Base-by-base conservation (phyloP, 345 rosid genomes). In the Mallotus nudiflorus region DNA sequence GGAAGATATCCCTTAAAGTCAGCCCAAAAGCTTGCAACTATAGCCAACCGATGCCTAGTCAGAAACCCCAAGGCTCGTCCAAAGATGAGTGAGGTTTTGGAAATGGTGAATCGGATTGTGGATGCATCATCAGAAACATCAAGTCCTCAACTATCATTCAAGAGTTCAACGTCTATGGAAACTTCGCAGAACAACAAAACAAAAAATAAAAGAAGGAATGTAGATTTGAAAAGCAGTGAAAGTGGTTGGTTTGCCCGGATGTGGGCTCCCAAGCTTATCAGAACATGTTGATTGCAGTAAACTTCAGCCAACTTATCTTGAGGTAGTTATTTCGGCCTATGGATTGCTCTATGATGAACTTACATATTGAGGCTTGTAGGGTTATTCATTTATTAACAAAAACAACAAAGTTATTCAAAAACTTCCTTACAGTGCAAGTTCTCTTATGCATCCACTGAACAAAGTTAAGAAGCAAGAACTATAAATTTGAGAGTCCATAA, bases 81-180 rank as follows among this genome's bases (percentile, higher is more conserved):
- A 19, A 85, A 83, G 86, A 93, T 93, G 98, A 91, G 96, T 48
- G 91, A 91, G 79, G 98, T 91, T 69, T 75, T 93, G 77, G 87
- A 82, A 72, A 82, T 84, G 94, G 81, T 91, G 72, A 85, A 62
- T 44, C 66, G 60, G 73, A 83, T 91, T 51, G 83, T 73, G 29
- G 87, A 83, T 49, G 77, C 80, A 48, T 77, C 90, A 28, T 53
- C 80, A 9, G 87, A 58, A 50, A 60, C 59, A 0, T 76, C 73
- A 69, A 75, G 68, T 48, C 85, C 83, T 3, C 80, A 66, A 77
- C 65, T 58, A 57, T 86, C 89, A 22, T 58, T 76, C 78, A 85
- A 69, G 76, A 87, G 65, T 68, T 33, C 68, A 35, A 31, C 51
- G 31, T 64, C 76, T 8, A 40, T 12, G 66, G 67, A 75, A 42